phyloP scores from a whole-genome alignment of 2,329 filamentous ascomycete genomes.

The Tolypocladium paradoxum region DNA sequence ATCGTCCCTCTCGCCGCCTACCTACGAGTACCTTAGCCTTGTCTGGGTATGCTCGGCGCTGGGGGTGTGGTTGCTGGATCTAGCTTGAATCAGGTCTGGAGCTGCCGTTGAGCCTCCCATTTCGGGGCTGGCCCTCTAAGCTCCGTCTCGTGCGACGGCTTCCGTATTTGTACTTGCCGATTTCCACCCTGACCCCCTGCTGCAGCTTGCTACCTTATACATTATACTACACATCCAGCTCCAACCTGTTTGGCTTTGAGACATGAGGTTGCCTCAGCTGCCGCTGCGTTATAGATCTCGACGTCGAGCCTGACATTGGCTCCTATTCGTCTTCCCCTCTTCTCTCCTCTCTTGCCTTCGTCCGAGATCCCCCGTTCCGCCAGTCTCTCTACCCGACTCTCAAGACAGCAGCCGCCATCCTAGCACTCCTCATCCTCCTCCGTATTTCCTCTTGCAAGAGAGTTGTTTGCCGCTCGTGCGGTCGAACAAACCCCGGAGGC shows the following conservation, averaged over 20 bases:
- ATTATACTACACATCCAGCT: background rate
- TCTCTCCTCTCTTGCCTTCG: background rate
- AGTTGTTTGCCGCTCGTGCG: background rate
- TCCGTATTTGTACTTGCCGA: background rate
- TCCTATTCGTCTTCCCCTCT: background rate
- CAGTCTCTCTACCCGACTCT: background rate
- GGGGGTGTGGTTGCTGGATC: background rate
- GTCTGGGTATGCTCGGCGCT: background rate
- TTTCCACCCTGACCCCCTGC: background rate
- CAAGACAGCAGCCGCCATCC: background rate
- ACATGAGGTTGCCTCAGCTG: background rate
- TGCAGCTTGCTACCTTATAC: background rate
- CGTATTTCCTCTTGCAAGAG: background rate
- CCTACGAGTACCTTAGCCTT: too few relatives aligned
- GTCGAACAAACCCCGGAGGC: background rate
- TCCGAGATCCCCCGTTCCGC: background rate
- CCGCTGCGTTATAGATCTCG: background rate
- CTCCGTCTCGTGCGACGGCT: background rate
- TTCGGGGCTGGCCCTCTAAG: background rate
- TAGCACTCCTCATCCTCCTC: background rate
- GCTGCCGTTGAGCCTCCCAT: background rate
- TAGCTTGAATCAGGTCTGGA: conserved; percentile 2
- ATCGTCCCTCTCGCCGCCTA: background rate
- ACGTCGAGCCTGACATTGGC: background rate
- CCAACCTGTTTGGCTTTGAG: background rate